These are phyloP conservation scores for Colletotrichum australisinense DNA, from an alignment of 2,329 filamentous ascomycete species.

Conservation along the genomic window DNA sequence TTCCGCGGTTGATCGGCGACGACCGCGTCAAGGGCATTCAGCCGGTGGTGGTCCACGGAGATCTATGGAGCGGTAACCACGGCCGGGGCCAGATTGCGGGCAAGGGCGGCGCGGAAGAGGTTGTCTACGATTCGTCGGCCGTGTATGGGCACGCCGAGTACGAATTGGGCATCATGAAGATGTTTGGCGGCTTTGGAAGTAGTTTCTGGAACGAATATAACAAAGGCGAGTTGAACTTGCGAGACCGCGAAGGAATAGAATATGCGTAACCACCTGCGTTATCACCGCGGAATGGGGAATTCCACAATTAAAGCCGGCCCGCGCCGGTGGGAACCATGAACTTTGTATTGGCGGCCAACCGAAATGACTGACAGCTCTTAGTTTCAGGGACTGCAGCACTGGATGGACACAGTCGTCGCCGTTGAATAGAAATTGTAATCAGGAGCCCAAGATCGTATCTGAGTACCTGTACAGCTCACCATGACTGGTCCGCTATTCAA, in stretches of 20 bases:
- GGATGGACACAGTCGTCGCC: not conserved
- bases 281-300: too few relatives aligned
- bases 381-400: not conserved
- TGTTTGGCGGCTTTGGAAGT: conserved; percentile 90
- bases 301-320: conserved; percentile 24
- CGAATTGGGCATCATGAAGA: conserved; percentile 92
- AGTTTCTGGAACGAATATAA: conserved; percentile 84
- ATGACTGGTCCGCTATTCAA: not conserved
- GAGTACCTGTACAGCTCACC: not conserved
- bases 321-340: conserved; percentile 16
- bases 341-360: not conserved
- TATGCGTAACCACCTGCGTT: too few relatives aligned
- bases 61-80: conserved; percentile 93
- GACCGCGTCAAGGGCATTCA: conserved; percentile 71
- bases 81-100: conserved; percentile 70
- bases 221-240: too few relatives aligned
- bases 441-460: not conserved
- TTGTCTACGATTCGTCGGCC: conserved; percentile 84
- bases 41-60: conserved; percentile 90
- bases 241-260: too few relatives aligned
- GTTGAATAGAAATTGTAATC: too few relatives aligned
- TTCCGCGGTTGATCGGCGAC: conserved; percentile 81
- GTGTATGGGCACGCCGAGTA: conserved; percentile 91
- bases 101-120: conserved; percentile 69
- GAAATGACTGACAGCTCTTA: not conserved